Base-by-base conservation (phyloP, 2,329 filamentous ascomycete genomes). In the Ophiostoma sp. region DNA sequence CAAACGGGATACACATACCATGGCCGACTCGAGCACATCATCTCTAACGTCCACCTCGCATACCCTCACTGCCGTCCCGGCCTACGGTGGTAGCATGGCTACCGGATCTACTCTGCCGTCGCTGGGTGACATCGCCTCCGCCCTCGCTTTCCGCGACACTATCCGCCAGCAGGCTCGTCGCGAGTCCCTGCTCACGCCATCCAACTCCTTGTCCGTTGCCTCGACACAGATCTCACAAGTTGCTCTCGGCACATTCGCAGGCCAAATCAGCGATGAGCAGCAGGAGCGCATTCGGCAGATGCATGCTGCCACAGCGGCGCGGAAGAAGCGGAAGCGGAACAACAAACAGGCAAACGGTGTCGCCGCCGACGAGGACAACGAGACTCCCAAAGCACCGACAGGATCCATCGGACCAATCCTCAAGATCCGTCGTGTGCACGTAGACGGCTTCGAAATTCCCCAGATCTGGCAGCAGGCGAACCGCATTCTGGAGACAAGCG, bases 381-480 rank as follows among this genome's bases (percentile, higher is more conserved):
- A 49, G 2, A 45, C 96, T 76, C 68, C 72, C 87, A 87, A 73
- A 87, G 85, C 77, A 94, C 96, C 81, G 82, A 90, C 71, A 95
- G 95, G 81, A 83, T 90, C 72, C 79, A 84, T 52, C 75, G 78
- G 47, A 79, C 83, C 66, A 78, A 78, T 90, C 1, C 76, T 97
- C 71, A 92, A 92, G 74, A 81, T 97, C 74, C 89, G 90, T 74
- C 93, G 91, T 77, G 81, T 99, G 16, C 91, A 97, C 76, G 82
- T 92, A 6, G 87, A 96, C 69, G 95, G 94, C 0, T 97, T 98
- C 73, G 91, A 90, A 74, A 89, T 91, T 11, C 87, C 89, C 27
- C 94, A 98, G 78, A 88, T 99, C 60, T 99, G 94, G 91, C 92
- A 97, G 78, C 95, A 99, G 80, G 90, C 92, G 8, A 89, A 88